Evolutionary conservation across 768 basidiomycete species (phyloP).

Genomic region (Mycena haematopus): DNA sequence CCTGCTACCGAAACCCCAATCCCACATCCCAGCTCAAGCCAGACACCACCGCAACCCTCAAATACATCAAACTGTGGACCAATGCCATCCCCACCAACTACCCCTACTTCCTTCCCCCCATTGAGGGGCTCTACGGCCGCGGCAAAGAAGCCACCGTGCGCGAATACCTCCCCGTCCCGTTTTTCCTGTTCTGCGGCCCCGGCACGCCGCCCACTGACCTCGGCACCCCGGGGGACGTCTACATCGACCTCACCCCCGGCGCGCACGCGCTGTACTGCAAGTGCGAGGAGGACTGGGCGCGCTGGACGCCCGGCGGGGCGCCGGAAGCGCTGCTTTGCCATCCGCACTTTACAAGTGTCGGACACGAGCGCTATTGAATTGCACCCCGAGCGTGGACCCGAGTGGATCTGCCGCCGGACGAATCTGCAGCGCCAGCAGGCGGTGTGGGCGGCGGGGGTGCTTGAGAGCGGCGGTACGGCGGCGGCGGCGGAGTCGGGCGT

Average conservation of each 20-base stretch:
- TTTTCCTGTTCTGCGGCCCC: constrained; percentile 9
- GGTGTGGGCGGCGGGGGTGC: background rate
- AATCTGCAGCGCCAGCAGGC: background rate
- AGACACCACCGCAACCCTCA: background rate
- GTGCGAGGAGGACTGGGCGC: constrained; percentile 10
- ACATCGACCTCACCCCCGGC: constrained; percentile 9
- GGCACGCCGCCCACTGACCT: constrained; percentile 3
- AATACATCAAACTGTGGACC: constrained; percentile 2
- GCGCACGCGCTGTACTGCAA: constrained; percentile 10
- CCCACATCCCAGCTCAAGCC: constrained; percentile 12
- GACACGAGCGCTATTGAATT: background rate
- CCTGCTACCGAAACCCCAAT: constrained; percentile 2
- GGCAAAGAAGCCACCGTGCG: too few species aligned
- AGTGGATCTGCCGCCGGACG: constrained; percentile 9
- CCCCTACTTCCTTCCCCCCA: background rate
- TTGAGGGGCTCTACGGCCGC: background rate
- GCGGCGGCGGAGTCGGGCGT: background rate
- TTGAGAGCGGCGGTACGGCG: background rate
- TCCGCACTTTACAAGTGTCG: background rate
- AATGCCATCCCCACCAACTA: background rate
- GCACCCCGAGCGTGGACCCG: constrained; percentile 8
- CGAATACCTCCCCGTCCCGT: constrained; percentile 8
- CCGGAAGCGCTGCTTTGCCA: too few species aligned
- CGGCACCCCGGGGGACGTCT: constrained; percentile 21
- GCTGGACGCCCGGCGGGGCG: constrained; percentile 9